A percentile compares a stretch with the other conserved stretches of the same genome.
Evolutionary conservation across 352 stramenopile species (phyloP).

Genomic region (Hyaloperonospora arabidopsidis): DNA sequence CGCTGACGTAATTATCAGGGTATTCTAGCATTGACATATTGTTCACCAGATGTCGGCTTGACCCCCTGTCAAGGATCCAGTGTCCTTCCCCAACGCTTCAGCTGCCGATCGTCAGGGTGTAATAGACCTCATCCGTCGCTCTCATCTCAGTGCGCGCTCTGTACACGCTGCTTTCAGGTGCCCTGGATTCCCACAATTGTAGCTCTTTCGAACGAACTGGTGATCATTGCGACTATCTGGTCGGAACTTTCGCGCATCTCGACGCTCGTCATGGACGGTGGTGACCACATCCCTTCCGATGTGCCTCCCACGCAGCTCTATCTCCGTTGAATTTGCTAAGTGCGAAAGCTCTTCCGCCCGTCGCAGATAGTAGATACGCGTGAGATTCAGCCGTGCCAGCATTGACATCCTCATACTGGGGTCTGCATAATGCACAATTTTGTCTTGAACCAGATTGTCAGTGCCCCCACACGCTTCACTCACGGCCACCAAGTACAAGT

Average conservation of each 20-base stretch:
- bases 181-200: no score
- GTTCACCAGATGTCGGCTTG: not conserved
- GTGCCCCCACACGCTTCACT: not conserved
- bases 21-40: not conserved
- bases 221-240: no score
- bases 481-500: not conserved
- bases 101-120: no score
- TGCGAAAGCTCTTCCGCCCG: not conserved
- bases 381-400: conserved; percentile 2
- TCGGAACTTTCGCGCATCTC: not conserved
- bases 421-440: not conserved
- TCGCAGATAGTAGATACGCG: conserved; percentile 1
- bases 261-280: not conserved
- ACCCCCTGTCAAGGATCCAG: conserved; percentile 7
- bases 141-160: no score
- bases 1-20: not conserved
- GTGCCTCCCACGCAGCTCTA: not conserved
- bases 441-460: conserved; percentile 1
- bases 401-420: conserved; percentile 8
- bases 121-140: no score
- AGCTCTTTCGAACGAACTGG: no score
- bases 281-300: not conserved
- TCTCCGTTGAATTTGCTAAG: not conserved
- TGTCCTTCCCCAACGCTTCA: no score
- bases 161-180: no score